These are phyloP conservation scores for Periconia macrospinosa DNA, from an alignment of 2,329 filamentous ascomycete genomes.

Conservation along the genomic window DNA sequence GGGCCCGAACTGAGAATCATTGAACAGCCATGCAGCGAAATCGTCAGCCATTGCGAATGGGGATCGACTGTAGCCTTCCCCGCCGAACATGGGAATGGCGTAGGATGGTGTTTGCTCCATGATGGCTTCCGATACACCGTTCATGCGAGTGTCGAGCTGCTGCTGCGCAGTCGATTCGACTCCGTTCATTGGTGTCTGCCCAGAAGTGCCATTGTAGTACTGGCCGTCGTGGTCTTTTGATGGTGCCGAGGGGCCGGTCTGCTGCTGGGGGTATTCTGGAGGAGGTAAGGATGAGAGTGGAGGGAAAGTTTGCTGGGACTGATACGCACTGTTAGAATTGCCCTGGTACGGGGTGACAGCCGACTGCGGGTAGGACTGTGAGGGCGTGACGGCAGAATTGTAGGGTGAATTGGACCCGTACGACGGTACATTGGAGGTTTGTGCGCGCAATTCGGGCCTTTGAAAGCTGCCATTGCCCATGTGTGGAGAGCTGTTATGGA, in stretches of 20 bases:
- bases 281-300: constrained; percentile 62
- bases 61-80: constrained; percentile 80
- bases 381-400: constrained; percentile 44
- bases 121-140: constrained; percentile 41
- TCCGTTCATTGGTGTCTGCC: constrained; percentile 41
- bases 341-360: constrained; percentile 44
- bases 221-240: constrained; percentile 37
- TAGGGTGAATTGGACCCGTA: constrained; percentile 41
- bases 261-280: constrained; percentile 54
- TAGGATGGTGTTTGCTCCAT: constrained; percentile 55
- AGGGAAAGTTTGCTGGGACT: constrained; percentile 63
- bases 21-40: constrained; percentile 84
- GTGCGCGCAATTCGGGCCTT: constrained; percentile 38
- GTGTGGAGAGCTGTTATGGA: constrained; percentile 41
- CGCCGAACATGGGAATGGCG: constrained; percentile 84
- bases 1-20: constrained; percentile 58
- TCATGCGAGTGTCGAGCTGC: constrained; percentile 32
- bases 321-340: constrained; percentile 51
- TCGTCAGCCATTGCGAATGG: constrained; percentile 88
- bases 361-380: constrained; percentile 52
- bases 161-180: constrained; percentile 40
- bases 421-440: constrained; percentile 38
- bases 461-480: constrained; percentile 36
- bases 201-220: constrained; percentile 39
- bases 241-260: constrained; percentile 40